Conservation (phyloP, 192 early-diverging fungal genomes). For the Coemansia sp. region DNA sequence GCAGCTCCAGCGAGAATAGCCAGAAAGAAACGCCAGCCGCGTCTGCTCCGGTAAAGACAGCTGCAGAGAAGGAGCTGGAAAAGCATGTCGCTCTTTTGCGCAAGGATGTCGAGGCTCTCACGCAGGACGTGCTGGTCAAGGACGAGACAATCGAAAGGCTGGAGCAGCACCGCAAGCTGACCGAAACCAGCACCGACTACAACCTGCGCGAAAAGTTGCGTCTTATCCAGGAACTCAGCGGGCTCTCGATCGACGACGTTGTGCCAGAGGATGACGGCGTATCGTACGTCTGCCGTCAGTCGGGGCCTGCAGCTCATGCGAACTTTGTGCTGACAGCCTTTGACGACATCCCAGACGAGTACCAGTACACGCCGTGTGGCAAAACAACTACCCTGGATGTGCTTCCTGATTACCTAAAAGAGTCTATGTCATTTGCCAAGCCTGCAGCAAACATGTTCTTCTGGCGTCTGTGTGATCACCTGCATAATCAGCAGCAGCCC, state of each 20-base stretch:
- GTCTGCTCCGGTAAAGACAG: conserved; percentile 4
- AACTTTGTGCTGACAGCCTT: conserved; percentile 42
- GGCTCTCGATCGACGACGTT: conserved; percentile 38
- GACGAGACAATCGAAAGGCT: conserved; percentile 41
- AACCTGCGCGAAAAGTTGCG: conserved; percentile 46
- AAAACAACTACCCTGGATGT: conserved; percentile 13
- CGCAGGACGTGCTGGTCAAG: conserved; percentile 44
- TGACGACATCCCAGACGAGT: conserved; percentile 44
- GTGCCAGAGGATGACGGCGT: conserved; percentile 49
- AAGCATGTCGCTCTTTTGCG: conserved; percentile 29
- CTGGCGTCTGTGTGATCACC: conserved; percentile 51
- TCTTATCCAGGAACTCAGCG: conserved; percentile 42
- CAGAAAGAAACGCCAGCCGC: background rate
- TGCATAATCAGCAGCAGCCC: conserved; percentile 16
- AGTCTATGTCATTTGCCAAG: conserved; percentile 47
- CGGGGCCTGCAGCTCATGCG: conserved; percentile 19
- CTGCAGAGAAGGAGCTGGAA: conserved; percentile 39
- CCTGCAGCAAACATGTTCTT: conserved; percentile 44
- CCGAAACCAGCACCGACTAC: conserved; percentile 48
- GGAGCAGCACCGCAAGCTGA: conserved; percentile 45
- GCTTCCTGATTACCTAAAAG: conserved; percentile 44
- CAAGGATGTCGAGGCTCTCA: conserved; percentile 40
- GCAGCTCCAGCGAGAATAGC: background rate
- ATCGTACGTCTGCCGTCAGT: conserved; percentile 46
- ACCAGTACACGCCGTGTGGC: conserved; percentile 47